Evolutionary conservation across 192 early-diverging fungal genomes (phyloP).

Genomic region (Backusella westeae): DNA sequence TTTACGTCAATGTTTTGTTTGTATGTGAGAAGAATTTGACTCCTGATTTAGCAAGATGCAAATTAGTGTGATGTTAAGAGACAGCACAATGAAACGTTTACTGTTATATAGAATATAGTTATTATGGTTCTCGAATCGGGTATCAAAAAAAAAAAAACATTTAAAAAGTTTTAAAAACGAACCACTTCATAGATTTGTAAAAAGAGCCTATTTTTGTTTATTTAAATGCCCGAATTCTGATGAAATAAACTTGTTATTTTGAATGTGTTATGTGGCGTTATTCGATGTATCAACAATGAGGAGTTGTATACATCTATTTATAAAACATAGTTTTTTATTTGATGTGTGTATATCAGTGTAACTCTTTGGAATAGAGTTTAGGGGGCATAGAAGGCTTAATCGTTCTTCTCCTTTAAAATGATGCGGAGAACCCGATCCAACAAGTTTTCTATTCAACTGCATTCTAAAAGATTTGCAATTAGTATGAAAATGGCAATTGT

Average conservation of each 20-base stretch:
- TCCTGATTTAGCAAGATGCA: not conserved
- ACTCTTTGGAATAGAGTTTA: not conserved
- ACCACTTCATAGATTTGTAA: not conserved
- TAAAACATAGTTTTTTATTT: not conserved
- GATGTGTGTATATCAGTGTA: not conserved
- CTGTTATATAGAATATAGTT: not conserved
- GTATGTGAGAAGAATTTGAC: not conserved
- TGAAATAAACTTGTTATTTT: not conserved
- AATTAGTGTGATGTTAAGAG: not conserved
- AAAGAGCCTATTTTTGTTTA: too few species aligned
- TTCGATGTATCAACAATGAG: not conserved
- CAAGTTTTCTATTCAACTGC: not conserved
- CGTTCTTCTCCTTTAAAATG: not conserved
- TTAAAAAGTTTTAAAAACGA: not conserved
- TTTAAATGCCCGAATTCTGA: too few species aligned
- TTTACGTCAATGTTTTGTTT: not conserved
- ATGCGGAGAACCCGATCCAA: not conserved
- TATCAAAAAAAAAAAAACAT: not conserved
- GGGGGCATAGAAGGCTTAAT: not conserved
- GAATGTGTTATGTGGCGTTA: not conserved
- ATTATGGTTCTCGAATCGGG: not conserved
- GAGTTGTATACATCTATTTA: not conserved
- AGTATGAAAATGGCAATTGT: not conserved
- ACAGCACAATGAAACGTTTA: not conserved
- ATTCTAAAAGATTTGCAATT: conserved; percentile 1